phyloP scores from a whole-genome alignment of 148 eudicot species.

The Nyssa sinensis region DNA sequence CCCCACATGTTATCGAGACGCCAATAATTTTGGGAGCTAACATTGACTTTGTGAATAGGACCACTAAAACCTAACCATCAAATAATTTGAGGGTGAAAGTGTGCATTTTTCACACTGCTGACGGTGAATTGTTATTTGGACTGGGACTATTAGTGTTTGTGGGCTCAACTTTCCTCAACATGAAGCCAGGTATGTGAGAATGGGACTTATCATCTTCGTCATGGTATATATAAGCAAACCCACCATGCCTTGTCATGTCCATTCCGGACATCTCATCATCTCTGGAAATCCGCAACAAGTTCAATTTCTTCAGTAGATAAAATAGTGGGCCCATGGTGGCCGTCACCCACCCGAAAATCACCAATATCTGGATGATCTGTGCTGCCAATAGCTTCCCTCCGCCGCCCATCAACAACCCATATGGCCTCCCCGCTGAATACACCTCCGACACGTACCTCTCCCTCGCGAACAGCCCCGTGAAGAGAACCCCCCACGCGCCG shows the following conservation, averaged over 20 bases:
- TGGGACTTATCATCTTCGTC: conserved; percentile 21
- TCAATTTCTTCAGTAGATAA: conserved; percentile 20
- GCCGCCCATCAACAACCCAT: conserved; percentile 44
- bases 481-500: no score
- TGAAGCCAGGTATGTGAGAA: conserved; percentile 3
- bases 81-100: no score
- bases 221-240: conserved; percentile 33
- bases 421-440: conserved; percentile 33
- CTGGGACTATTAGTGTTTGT: no score
- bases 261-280: conserved; percentile 40
- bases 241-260: conserved; percentile 41
- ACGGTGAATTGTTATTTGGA: no score
- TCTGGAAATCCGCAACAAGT: conserved; percentile 25
- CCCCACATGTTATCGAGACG: no score
- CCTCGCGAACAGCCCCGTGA: no score
- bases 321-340: conserved; percentile 37
- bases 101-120: no score
- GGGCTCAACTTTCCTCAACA: conserved; percentile 22
- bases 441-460: no score
- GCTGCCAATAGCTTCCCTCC: conserved; percentile 34
- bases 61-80: no score
- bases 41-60: no score
- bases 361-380: conserved; percentile 32
- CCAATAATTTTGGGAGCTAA: no score
- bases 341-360: conserved; percentile 34